Evolutionary conservation across 176 grass and related monocot genomes (phyloP), one percentile per base, ranked within the genome.

Genomic region (Tillandsia leiboldiana): DNA sequence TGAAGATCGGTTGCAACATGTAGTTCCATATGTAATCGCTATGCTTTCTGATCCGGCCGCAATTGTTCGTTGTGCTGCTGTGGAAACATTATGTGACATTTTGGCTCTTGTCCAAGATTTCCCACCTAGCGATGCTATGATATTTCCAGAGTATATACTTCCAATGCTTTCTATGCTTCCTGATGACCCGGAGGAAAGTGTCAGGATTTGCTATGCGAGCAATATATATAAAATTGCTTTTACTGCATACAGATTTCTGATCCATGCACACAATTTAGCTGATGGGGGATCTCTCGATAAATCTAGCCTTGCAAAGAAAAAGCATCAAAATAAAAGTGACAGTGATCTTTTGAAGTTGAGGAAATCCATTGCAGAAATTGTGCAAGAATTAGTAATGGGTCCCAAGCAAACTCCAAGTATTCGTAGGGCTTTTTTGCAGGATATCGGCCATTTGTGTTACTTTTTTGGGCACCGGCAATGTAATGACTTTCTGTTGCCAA

Each of bases 101-200:
- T 83, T 97, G 7, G 79, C 81, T 73, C 84, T 92, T 77, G 76
- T 97, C 71, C 86, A 85, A 87, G 94, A 97, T 50, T 97, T 97
- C 11, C 84, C 94, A 75, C 91, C 91, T 51, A 97, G 94, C 67
- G 94, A 97, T 82, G 83, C 89, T 61, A 89, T 87, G 87, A 97
- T 97, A 85, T 97, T 97, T 75, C 89, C 86, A 0, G 94, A 97
- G 77, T 97, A 97, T 73, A 92, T 97, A 52, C 89, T 97, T 51
- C 94, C 94, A 66, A 97, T 97, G 89, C 84, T 97, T 51, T 97
- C 93, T 65, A 83, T 85, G 71, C 89, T 97, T 58, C 94, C 94
- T 63, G 89, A 97, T 89, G 89, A 97, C 90, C 51, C 94, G 53
- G 94, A 97, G 69, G 94, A 97, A 84, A 92, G 94, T 67, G 89